Evolutionary conservation across 441 rosid species (phyloP), one percentile per base, ranked within the genome.

Genomic region (Rhodomyrtus psidioides): DNA sequence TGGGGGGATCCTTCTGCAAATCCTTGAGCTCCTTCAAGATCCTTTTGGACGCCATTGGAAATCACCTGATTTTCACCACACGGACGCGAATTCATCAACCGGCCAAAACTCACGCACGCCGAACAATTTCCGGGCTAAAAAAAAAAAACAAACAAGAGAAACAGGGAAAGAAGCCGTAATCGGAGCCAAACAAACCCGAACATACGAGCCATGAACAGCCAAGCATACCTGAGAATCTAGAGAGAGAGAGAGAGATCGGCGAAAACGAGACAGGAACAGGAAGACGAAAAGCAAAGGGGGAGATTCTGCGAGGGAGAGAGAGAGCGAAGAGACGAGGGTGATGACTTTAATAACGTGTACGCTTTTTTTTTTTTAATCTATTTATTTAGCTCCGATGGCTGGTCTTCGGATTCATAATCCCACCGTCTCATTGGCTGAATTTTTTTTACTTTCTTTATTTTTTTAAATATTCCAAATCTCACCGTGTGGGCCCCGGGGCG

Each of bases 11-110:
- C 87, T 86, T 86, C 87, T 86, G 87, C 81, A 86, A 79, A 27
- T 86, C 87, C 87, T 86, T 86, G 84, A 86, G 87, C 82, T 86
- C 87, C 87, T 86, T 86, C 84, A 86, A 44, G 82, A 86, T 86
- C 87, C 87, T 86, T n/a, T 86, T 86, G 16, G 87, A 82, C 26
- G 87, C 87, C 87, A 86, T 86, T 85, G 55, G 23, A 21, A 34
- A 53, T 60, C 34, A 55, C 79, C 79, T 70, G 76, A 74, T 62
- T 44, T 54, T 44, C 49, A 19, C 57, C 46, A 54, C 23, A 16
- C 49, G 7, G 13, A 54, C 46, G 2, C 53, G 70, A 30, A 44
- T 34, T 56, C 27, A 5, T 30, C 51, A 54, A 39, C 26, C 15
- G 54, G 16, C 16, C 81, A 65, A 24, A 49, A 39, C 57, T 27